Conservation (phyloP, 1,284 basidiomycete species). For the Fomitopsis betulina region DNA sequence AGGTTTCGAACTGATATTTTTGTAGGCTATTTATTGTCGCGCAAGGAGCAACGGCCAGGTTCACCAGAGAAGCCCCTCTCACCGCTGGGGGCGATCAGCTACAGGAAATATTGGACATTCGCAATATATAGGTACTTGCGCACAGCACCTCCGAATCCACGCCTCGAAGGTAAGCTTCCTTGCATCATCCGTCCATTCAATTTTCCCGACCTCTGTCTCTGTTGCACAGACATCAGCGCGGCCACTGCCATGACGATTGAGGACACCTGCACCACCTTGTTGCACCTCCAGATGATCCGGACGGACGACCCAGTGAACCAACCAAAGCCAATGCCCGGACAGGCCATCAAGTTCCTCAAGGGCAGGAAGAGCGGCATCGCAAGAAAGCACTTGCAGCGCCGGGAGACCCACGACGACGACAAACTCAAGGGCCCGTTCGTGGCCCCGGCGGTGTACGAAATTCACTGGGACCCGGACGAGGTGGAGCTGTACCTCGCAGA, state of each 20-base stretch:
- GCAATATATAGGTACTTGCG: conserved; percentile 83
- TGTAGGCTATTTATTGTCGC: conserved; percentile 91
- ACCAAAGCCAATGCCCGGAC: conserved; percentile 60
- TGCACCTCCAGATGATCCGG: conserved; percentile 75
- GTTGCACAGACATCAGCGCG: conserved; percentile 70
- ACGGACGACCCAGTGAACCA: conserved; percentile 47
- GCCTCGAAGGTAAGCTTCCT: conserved; percentile 66
- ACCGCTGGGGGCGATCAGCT: conserved; percentile 85
- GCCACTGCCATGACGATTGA: conserved; percentile 91
- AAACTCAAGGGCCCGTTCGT: conserved; percentile 49
- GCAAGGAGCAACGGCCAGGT: conserved; percentile 86
- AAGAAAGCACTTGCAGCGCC: conserved; percentile 56
- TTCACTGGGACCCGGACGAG: conserved; percentile 69
- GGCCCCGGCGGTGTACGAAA: conserved; percentile 72
- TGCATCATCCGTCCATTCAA: conserved; percentile 5
- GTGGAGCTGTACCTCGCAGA: conserved; percentile 64
- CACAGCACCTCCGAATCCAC: conserved; percentile 53
- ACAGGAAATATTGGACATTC: conserved; percentile 94
- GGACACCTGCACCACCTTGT: conserved; percentile 81
- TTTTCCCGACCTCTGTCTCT: conserved; percentile 4
- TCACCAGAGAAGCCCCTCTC: conserved; percentile 94
- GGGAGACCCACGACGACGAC: conserved; percentile 48
- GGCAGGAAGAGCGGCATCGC: conserved; percentile 64
- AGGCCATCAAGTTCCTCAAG: conserved; percentile 68
- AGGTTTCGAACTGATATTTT: conserved; percentile 2